Evolutionary conservation across 805 yeast species (phyloP).

Genomic region (Wickerhamomyces canadensis): DNA sequence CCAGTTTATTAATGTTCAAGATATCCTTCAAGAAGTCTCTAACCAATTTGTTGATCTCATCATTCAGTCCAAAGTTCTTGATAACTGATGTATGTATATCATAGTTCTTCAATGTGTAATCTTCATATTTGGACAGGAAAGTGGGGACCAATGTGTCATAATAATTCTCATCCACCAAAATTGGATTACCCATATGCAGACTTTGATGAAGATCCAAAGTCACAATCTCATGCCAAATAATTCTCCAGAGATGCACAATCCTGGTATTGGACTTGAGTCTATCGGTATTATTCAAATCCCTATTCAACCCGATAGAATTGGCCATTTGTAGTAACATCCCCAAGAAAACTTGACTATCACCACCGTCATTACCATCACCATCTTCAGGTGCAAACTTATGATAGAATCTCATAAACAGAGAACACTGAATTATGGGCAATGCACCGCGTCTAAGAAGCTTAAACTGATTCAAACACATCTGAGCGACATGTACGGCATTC

Average conservation of each 20-base stretch:
- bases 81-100: conserved; percentile 38
- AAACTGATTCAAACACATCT: conserved; percentile 51
- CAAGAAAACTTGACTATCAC: conserved; percentile 42
- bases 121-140: conserved; percentile 24
- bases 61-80: conserved; percentile 26
- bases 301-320: conserved; percentile 48
- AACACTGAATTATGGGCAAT: conserved; percentile 48
- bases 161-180: conserved; percentile 31
- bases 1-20: conserved; percentile 34
- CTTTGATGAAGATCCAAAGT: conserved; percentile 41
- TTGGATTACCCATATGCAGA: conserved; percentile 42
- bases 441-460: conserved; percentile 43
- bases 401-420: conserved; percentile 45
- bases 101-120: conserved; percentile 31
- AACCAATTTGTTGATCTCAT: conserved; percentile 26
- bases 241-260: conserved; percentile 46
- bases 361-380: conserved; percentile 51
- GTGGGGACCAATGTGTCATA: conserved; percentile 50
- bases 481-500: conserved; percentile 43
- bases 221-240: conserved; percentile 51
- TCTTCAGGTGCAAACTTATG: conserved; percentile 48
- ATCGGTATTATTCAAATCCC: conserved; percentile 42
- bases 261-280: conserved; percentile 20
- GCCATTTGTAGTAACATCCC: conserved; percentile 53
- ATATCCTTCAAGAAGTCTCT: conserved; percentile 32